These are phyloP conservation scores for Russula ochroleuca DNA, from an alignment of 768 basidiomycete genomes.

Conservation along the genomic window DNA sequence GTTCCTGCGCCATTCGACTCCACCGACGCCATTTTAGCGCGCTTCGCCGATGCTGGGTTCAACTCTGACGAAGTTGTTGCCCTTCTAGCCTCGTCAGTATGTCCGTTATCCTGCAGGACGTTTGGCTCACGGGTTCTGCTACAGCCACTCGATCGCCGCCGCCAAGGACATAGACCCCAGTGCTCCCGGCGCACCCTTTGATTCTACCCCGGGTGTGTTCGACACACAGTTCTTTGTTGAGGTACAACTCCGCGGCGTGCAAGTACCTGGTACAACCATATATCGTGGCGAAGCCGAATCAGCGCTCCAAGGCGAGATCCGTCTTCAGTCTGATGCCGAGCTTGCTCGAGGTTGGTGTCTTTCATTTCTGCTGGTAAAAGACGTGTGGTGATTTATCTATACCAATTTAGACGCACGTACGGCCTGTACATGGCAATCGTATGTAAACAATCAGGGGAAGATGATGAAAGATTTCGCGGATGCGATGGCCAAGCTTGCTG, in stretches of 20 bases:
- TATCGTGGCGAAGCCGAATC: neutral
- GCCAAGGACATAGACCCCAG: constrained; percentile 30
- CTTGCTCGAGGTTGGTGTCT: constrained; percentile 28
- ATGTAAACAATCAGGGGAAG: constrained; percentile 32
- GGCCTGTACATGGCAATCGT: constrained; percentile 46
- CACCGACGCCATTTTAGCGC: constrained; percentile 31
- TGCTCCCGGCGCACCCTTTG: constrained; percentile 40
- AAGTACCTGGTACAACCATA: neutral
- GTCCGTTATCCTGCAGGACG: constrained; percentile 23
- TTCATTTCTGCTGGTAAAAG: neutral
- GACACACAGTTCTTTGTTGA: constrained; percentile 32
- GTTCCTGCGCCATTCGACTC: constrained; percentile 36
- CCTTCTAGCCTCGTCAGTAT: constrained; percentile 36
- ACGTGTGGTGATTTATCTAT: neutral
- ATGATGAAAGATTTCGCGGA: constrained; percentile 36
- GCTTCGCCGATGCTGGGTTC: constrained; percentile 38
- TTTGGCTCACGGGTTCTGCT: constrained; percentile 12
- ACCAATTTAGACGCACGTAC: constrained; percentile 39
- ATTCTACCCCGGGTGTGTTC: constrained; percentile 35
- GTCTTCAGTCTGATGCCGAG: constrained; percentile 11
- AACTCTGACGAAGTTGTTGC: constrained; percentile 35
- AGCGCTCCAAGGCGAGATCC: constrained; percentile 10
- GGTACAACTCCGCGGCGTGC: constrained; percentile 23
- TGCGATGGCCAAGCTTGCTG: constrained; percentile 43
- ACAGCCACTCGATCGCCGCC: constrained; percentile 27